phyloP scores from a whole-genome alignment of 2,329 filamentous ascomycete genomes.

The Talaromyces sp. region DNA sequence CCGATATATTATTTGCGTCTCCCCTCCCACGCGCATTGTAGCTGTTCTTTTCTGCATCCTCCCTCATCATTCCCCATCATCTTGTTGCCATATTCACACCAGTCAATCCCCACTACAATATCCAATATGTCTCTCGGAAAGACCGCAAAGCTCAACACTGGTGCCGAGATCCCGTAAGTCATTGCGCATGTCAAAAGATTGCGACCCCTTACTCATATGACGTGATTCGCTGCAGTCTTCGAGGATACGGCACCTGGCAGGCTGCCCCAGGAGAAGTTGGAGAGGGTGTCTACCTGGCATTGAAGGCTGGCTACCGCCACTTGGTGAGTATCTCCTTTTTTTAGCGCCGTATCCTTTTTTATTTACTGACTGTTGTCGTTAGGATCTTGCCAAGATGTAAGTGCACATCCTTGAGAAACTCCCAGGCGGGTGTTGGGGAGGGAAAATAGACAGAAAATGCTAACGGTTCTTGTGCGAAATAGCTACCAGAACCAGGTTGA shows the following conservation, averaged over 20 bases:
- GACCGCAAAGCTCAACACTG: slow-evolving; percentile 34
- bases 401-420: slow-evolving; percentile 3
- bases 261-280: slow-evolving; percentile 35
- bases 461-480: background rate
- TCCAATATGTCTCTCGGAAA: slow-evolving; percentile 36
- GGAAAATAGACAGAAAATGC: background rate
- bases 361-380: slow-evolving; percentile 12
- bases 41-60: background rate
- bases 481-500: slow-evolving; percentile 36
- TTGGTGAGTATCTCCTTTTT: slow-evolving; percentile 21
- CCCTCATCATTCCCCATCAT: background rate
- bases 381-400: slow-evolving; percentile 37
- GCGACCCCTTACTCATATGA: background rate
- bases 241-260: slow-evolving; percentile 38
- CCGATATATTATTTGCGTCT: background rate
- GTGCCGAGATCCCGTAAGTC: slow-evolving; percentile 33
- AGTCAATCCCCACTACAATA: background rate
- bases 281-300: slow-evolving; percentile 33
- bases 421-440: background rate
- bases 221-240: slow-evolving; percentile 20
- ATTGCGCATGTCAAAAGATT: background rate
- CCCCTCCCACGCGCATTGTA: background rate
- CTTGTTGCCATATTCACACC: background rate
- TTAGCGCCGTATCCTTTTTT: background rate
- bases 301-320: slow-evolving; percentile 37